Percentiles rank a stretch among this genome's conserved stretches.
These are phyloP conservation scores for Chaetomium olivaceum DNA, from an alignment of 2,329 filamentous ascomycete genomes.

Conservation along the genomic window DNA sequence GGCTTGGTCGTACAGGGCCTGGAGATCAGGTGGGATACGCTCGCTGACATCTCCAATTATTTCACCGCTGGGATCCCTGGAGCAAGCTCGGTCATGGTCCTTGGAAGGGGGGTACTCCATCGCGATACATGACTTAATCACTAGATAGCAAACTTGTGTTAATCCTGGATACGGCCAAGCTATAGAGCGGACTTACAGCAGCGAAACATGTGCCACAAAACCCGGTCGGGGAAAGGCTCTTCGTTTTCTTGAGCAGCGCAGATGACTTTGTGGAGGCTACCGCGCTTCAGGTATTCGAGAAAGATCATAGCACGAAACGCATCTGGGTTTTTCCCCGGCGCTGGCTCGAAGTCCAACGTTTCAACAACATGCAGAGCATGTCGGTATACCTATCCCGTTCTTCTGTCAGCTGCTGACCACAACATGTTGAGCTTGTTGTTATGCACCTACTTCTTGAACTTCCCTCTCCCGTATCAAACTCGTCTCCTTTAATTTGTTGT, in stretches of 20 bases:
- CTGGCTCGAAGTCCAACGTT: not conserved
- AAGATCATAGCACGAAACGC: not conserved
- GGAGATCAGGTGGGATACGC: not conserved
- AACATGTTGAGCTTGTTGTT: not conserved
- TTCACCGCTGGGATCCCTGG: not conserved
- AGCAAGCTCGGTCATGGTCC: not conserved
- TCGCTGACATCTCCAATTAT: not conserved
- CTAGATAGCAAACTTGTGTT: not conserved
- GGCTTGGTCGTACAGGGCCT: not conserved
- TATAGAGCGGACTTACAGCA: not conserved
- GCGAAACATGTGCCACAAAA: slow-evolving; percentile 2
- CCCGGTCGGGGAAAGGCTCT: not conserved
- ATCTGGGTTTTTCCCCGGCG: not conserved
- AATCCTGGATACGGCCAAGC: not conserved
- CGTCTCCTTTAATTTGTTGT: too few relatives aligned
- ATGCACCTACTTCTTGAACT: not conserved
- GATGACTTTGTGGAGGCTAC: not conserved
- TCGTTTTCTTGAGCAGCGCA: not conserved
- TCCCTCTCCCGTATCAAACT: not conserved
- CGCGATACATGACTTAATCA: not conserved
- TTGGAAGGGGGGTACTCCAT: not conserved
- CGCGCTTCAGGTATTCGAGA: not conserved
- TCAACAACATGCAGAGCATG: not conserved
- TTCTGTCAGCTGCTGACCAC: not conserved
- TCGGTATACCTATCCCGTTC: not conserved